Conservation (phyloP, 2,329 filamentous ascomycete species). For the Trichoderma atrobrunneum region DNA sequence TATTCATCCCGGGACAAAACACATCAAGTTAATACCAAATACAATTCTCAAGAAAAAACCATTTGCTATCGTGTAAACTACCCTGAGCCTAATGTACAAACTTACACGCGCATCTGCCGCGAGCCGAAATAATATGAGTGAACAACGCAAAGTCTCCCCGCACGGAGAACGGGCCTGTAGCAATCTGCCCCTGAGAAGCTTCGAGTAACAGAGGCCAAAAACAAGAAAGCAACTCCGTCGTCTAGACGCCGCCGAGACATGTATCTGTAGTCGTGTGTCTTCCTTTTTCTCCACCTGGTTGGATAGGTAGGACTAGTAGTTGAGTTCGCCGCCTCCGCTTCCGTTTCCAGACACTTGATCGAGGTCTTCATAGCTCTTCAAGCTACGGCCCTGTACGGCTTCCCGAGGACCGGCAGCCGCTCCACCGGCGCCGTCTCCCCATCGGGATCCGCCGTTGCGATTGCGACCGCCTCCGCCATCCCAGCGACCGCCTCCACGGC, state of each 20-base stretch:
- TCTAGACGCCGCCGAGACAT: neutral
- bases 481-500: conserved; percentile 57
- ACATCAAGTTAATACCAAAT: neutral
- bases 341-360: conserved; percentile 76
- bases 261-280: neutral
- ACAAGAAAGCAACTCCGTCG: neutral
- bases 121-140: neutral
- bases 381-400: conserved; percentile 84
- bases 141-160: neutral
- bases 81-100: conserved; percentile 15
- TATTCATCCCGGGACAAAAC: neutral
- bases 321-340: conserved; percentile 74
- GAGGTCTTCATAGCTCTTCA: conserved; percentile 97
- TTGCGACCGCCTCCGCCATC: conserved; percentile 49
- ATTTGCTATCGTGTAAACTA: conserved; percentile 2
- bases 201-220: neutral
- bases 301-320: conserved; percentile 68
- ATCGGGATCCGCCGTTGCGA: conserved; percentile 54
- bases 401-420: conserved; percentile 81
- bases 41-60: neutral
- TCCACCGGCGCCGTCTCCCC: conserved; percentile 73
- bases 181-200: neutral
- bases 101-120: neutral
- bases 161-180: neutral
- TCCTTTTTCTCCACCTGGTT: neutral